Evolutionary conservation across 768 basidiomycete species (phyloP), one percentile per base, ranked within the genome.

Genomic region (Boletus insuetus): DNA sequence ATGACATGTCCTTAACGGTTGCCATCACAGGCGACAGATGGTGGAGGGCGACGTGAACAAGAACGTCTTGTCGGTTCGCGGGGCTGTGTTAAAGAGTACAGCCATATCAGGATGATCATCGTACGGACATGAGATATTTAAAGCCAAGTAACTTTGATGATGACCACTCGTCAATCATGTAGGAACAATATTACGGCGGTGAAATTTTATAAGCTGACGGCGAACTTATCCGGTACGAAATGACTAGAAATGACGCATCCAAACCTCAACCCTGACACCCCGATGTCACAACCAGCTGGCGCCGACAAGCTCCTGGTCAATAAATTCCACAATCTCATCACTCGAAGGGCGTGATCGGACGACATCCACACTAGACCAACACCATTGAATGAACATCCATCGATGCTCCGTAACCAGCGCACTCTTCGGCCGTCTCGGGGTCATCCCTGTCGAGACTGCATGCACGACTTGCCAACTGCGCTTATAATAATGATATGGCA

Each of bases 31-130:
- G 86, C 86, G 1, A 76, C 84, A 0, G 69, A 71, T 38, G 85
- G 82, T 11, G 83, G 84, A 60, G 35, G 55, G 72, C 60, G 17
- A 65, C 53, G 39, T 58, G 6, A 55, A 63, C 55, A 55, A 63
- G 60, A 79, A 74, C 31, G 78, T 78, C n/a, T 89, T 94, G 10
- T 79, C 91, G 56, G 98, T 99, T 61, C 69, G 89, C 47, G 95
- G 97, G 2, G 76, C 77, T 3, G 96, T 20, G 97, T 99, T 53
- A 98, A 99, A 75, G 97, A 99, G 69, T 98, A 96, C 68, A 95
- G 98, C 67, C 81, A 95, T 19, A 99, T 99, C 69, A 81, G 82
- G 61, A 96, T 95, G 0, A 99, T 98, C 37, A 83, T 42, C 14
- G 2, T 24, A 20, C 17, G 1, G 8, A 6, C 16, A n/a, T 17